These are phyloP conservation scores for Asterochloris sp. DNA, from an alignment of 139 green algal genomes.

Conservation along the genomic window DNA sequence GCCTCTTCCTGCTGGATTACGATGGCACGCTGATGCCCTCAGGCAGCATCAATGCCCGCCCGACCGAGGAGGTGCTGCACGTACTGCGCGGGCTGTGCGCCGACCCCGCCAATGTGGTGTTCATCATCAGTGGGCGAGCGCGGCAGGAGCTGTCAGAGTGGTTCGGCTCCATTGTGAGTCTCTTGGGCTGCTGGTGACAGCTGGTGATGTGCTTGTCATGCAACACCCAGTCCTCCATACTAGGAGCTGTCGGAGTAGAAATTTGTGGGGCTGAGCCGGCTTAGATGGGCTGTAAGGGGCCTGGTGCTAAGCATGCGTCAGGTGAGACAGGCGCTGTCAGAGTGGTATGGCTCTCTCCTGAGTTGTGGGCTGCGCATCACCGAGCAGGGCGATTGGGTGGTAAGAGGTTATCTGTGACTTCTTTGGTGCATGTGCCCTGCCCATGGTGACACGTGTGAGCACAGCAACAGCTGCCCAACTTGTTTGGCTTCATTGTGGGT, in stretches of 20 bases:
- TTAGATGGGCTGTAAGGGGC: neutral
- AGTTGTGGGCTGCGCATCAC: too few species aligned
- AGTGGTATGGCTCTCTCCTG: too few species aligned
- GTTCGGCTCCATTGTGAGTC: slow-evolving; percentile 75
- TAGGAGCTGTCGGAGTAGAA: neutral
- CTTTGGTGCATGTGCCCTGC: too few species aligned
- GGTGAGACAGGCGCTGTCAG: too few species aligned
- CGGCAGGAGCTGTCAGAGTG: slow-evolving; percentile 74
- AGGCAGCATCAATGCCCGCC: slow-evolving; percentile 48
- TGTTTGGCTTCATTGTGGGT: too few species aligned
- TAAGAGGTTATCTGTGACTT: too few species aligned
- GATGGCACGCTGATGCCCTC: slow-evolving; percentile 91
- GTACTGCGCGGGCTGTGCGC: slow-evolving; percentile 64
- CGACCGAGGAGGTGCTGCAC: slow-evolving; percentile 45
- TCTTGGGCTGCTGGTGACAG: neutral
- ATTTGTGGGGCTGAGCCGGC: neutral
- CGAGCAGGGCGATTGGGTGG: too few species aligned
- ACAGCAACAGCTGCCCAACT: too few species aligned
- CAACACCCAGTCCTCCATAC: neutral
- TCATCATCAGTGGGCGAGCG: slow-evolving; percentile 83
- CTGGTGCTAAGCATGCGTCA: neutral
- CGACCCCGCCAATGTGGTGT: slow-evolving; percentile 82
- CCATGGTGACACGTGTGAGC: too few species aligned
- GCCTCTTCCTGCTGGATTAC: slow-evolving; percentile 95
- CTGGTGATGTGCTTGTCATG: neutral